phyloP scores from a whole-genome alignment of 108 stramenopile species.

The Skeletonema potamos region DNA sequence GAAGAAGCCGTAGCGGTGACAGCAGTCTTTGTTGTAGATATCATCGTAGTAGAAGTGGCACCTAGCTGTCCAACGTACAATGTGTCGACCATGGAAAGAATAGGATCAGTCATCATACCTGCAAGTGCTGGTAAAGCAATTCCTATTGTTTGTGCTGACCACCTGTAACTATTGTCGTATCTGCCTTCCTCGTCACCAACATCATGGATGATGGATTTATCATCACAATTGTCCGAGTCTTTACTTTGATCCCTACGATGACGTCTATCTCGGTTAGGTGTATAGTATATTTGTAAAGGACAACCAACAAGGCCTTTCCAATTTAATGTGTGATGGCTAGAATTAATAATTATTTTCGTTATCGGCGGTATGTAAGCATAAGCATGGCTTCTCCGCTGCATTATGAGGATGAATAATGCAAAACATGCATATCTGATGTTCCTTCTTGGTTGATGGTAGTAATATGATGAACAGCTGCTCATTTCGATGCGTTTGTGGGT shows the following conservation, averaged over 20 bases:
- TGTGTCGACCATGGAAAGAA: constrained; percentile 65
- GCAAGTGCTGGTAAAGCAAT: constrained; percentile 67
- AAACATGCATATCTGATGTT: not conserved
- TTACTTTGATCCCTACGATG: not conserved
- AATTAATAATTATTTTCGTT: not conserved
- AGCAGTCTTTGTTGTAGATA: not conserved
- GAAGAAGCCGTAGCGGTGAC: not conserved
- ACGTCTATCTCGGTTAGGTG: not conserved
- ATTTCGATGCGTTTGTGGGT: too few species aligned
- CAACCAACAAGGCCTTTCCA: not conserved
- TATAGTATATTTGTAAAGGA: not conserved
- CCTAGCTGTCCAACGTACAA: constrained; percentile 58
- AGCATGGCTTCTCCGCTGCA: not conserved
- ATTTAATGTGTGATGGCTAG: not conserved
- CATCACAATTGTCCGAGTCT: not conserved
- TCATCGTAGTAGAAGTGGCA: not conserved
- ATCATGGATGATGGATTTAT: not conserved
- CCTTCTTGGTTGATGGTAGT: not conserved
- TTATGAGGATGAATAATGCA: not conserved
- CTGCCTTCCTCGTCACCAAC: not conserved
- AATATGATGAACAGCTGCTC: not conserved
- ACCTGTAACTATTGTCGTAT: constrained; percentile 9
- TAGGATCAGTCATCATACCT: constrained; percentile 63
- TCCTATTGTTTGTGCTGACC: constrained; percentile 47
- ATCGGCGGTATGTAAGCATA: not conserved